Conservation (phyloP, 1,284 basidiomycete species). For the Trichosporon sp. region DNA sequence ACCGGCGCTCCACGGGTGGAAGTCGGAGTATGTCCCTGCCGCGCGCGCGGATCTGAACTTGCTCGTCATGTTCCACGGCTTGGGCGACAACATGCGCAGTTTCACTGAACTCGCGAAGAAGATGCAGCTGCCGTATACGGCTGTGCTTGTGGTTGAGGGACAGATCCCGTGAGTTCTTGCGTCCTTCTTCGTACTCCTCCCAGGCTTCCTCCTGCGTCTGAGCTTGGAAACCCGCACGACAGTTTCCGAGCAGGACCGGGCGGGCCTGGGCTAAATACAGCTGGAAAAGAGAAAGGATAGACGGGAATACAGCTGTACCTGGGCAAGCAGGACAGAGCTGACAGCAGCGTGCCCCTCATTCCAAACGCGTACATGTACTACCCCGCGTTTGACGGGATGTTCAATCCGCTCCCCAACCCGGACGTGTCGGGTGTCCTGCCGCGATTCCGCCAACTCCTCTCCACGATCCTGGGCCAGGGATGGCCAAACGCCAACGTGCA, state of each 20-base stretch:
- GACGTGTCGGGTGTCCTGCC: conserved; percentile 64
- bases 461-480: conserved; percentile 61
- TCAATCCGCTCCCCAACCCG: conserved; percentile 74
- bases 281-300: no score
- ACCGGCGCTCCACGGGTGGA: not conserved
- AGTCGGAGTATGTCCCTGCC: not conserved
- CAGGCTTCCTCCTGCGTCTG: no score
- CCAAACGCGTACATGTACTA: conserved; percentile 82
- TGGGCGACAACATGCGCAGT: conserved; percentile 78
- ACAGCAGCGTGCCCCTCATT: conserved; percentile 72
- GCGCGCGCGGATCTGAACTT: conserved; percentile 70
- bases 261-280: no score
- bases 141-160: conserved; percentile 75
- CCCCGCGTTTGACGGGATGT: conserved; percentile 75
- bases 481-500: conserved; percentile 75
- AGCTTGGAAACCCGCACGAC: no score
- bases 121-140: conserved; percentile 82
- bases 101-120: conserved; percentile 73
- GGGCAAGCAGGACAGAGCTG: conserved; percentile 16
- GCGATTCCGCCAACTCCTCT: conserved; percentile 61
- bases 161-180: conserved; percentile 64
- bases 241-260: no score
- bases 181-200: no score
- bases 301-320: no score
- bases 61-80: conserved; percentile 80